phyloP scores from a whole-genome alignment of 176 grass and related monocot species.

The Bonia amplexicaulis region DNA sequence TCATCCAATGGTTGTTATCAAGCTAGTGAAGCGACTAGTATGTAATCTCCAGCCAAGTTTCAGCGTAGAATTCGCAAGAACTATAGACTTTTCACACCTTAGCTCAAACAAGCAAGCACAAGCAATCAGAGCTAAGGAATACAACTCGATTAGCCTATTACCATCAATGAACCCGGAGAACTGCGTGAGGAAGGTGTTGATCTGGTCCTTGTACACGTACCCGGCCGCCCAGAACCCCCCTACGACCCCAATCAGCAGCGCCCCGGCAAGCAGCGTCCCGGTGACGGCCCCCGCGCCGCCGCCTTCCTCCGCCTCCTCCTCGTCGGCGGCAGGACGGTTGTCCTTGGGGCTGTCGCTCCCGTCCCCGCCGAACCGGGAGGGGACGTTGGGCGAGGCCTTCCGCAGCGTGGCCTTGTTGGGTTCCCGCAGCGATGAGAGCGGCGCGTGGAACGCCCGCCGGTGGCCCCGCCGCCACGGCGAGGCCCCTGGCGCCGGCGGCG shows the following conservation, averaged over 20 bases:
- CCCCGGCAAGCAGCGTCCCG: constrained; percentile 75
- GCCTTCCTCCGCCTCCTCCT: constrained; percentile 4
- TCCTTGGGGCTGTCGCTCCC: constrained; percentile 34
- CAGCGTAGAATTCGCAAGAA: not conserved
- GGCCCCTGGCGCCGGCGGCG: constrained; percentile 33
- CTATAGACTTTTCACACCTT: not conserved
- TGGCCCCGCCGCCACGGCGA: constrained; percentile 31
- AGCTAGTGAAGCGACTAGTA: not conserved
- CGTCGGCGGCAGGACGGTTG: constrained; percentile 12
- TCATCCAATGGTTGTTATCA: not conserved
- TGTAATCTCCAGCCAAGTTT: not conserved
- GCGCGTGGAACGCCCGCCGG: constrained; percentile 36
- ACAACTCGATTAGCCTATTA: constrained; percentile 23
- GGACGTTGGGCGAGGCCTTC: constrained; percentile 72
- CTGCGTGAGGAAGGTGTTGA: constrained; percentile 86
- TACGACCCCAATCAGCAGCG: constrained; percentile 71
- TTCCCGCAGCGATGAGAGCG: constrained; percentile 69
- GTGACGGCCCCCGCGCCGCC: constrained; percentile 42
- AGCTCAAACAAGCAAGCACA: not conserved
- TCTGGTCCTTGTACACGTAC: constrained; percentile 91
- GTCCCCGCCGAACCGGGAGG: constrained; percentile 51
- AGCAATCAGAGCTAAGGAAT: not conserved
- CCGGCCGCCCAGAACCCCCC: constrained; percentile 87
- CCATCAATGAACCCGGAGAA: constrained; percentile 95
- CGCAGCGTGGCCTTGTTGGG: constrained; percentile 70